A percentile compares a stretch with the other conserved stretches of the same genome.
Evolutionary conservation across 305 asterid genomes (phyloP).

Genomic region (Fraxinus xanthoxyloides): DNA sequence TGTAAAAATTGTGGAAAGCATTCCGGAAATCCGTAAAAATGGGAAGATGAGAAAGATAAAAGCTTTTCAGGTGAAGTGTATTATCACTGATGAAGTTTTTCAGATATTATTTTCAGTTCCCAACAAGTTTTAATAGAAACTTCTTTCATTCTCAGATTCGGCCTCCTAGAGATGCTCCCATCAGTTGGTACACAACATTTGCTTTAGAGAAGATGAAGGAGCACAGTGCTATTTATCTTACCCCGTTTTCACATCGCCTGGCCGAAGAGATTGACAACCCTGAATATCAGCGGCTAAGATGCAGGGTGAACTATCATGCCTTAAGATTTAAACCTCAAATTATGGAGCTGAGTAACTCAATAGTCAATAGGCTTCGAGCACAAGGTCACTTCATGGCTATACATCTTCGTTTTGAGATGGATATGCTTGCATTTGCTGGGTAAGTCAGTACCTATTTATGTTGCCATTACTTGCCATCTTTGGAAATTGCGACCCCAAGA

Average conservation of each 20-base stretch:
- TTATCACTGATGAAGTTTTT: slow-evolving; percentile 23
- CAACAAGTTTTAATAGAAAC: slow-evolving; percentile 23
- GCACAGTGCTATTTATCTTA: slow-evolving; percentile 91
- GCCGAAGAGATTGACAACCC: slow-evolving; percentile 91
- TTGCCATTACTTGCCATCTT: neutral
- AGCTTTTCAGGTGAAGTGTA: slow-evolving; percentile 63
- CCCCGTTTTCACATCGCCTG: slow-evolving; percentile 94
- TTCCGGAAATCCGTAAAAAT: slow-evolving; percentile 70
- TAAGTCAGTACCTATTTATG: slow-evolving; percentile 32
- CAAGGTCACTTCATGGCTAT: slow-evolving; percentile 95
- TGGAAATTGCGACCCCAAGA: slow-evolving; percentile 16
- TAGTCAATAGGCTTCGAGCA: slow-evolving; percentile 77
- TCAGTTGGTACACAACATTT: slow-evolving; percentile 82
- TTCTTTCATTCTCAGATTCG: slow-evolving; percentile 51
- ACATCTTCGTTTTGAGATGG: slow-evolving; percentile 99
- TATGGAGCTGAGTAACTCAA: slow-evolving; percentile 78
- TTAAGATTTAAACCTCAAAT: slow-evolving; percentile 85
- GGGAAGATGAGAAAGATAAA: slow-evolving; percentile 87
- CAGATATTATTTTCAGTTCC: slow-evolving; percentile 4
- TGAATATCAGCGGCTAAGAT: slow-evolving; percentile 91
- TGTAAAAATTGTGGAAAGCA: slow-evolving; percentile 80
- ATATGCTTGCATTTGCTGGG: slow-evolving; percentile 99
- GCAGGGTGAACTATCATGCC: slow-evolving; percentile 97
- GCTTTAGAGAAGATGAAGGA: slow-evolving; percentile 89
- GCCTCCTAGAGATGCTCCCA: slow-evolving; percentile 95